These are phyloP conservation scores for Suillus weaverae DNA, from an alignment of 768 basidiomycete species.

Conservation along the genomic window DNA sequence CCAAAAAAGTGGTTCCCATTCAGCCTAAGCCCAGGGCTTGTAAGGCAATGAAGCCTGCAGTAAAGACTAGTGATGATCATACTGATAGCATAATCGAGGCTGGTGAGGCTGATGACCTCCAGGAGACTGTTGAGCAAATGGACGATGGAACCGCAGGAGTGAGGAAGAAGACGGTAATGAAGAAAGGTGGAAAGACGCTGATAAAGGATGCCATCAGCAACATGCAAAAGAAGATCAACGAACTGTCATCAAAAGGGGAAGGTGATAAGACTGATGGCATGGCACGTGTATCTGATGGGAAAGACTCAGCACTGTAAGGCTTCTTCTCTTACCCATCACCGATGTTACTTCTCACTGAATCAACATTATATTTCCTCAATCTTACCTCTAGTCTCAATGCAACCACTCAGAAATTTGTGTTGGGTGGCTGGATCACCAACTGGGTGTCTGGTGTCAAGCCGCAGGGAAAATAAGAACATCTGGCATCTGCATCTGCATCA, in stretches of 20 bases:
- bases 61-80: too few relatives aligned
- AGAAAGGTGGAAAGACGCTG: background rate
- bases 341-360: constrained; percentile 9
- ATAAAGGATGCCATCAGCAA: background rate
- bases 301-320: background rate
- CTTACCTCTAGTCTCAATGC: background rate
- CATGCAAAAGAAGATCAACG: background rate
- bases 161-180: background rate
- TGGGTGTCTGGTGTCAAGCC: background rate
- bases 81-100: too few relatives aligned
- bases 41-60: too few relatives aligned
- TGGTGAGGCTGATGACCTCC: too few relatives aligned
- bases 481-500: background rate
- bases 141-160: background rate
- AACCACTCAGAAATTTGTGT: background rate
- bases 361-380: constrained; percentile 7
- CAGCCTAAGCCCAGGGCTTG: too few relatives aligned
- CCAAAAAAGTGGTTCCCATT: too few relatives aligned
- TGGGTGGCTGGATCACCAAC: background rate
- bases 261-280: background rate
- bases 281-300: background rate
- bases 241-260: background rate
- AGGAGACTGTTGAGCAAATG: background rate
- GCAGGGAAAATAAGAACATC: background rate
- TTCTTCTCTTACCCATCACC: background rate